Conservation (phyloP, 2,329 filamentous ascomycete genomes). For the Botrytis deweyae region DNA sequence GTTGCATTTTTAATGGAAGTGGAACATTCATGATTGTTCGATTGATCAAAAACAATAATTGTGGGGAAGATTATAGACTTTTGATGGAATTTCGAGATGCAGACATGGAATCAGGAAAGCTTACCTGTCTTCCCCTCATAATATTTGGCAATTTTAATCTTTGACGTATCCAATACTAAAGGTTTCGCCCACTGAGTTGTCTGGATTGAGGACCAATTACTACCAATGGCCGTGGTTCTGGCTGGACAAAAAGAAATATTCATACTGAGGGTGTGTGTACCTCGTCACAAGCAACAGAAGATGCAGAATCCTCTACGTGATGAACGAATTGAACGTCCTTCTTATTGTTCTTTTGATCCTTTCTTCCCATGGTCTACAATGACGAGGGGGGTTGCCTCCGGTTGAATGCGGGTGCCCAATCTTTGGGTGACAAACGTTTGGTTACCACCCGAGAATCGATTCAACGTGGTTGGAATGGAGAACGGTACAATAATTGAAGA, state of each 20-base stretch:
- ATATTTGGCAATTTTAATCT: constrained; percentile 24
- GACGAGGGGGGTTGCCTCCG: constrained; percentile 27
- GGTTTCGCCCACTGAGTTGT: constrained; percentile 17
- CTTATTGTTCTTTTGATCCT: constrained; percentile 30
- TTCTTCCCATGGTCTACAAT: constrained; percentile 19
- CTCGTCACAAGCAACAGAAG: constrained; percentile 29
- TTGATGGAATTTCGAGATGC: background rate
- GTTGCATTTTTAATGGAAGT: constrained; percentile 3
- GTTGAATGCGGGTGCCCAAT: constrained; percentile 37
- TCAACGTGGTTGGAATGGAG: constrained; percentile 11
- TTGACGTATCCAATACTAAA: constrained; percentile 26
- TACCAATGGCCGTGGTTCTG: constrained; percentile 26
- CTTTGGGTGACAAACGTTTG: constrained; percentile 16
- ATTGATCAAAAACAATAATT: constrained; percentile 1
- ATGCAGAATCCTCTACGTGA: constrained; percentile 23
- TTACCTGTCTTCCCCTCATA: constrained; percentile 16
- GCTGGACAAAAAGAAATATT: constrained; percentile 39
- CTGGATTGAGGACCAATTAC: constrained; percentile 29
- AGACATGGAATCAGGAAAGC: constrained; percentile 11
- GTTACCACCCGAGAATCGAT: constrained; percentile 11
- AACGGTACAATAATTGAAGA: constrained; percentile 6
- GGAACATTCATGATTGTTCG: background rate
- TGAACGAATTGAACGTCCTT: constrained; percentile 30
- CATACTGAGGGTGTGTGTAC: constrained; percentile 32
- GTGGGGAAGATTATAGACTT: background rate